Percentiles rank a stretch among this genome's conserved stretches.
These are phyloP conservation scores for Salisapilia sapeloensis DNA, from an alignment of 352 stramenopile genomes.

Conservation along the genomic window DNA sequence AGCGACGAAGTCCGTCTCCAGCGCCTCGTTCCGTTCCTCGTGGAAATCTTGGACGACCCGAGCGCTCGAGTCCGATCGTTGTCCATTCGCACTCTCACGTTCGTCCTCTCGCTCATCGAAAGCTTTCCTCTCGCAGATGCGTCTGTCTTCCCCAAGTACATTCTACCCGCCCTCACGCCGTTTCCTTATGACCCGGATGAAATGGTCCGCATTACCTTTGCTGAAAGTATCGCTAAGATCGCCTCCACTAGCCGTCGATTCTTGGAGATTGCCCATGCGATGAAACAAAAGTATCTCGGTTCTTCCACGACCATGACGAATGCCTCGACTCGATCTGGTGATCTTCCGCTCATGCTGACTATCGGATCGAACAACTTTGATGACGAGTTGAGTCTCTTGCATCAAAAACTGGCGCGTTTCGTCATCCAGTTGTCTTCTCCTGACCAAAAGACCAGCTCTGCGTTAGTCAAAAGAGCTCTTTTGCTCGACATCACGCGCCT, in stretches of 20 bases:
- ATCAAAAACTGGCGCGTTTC: slow-evolving; percentile 89
- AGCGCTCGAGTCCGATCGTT: slow-evolving; percentile 81
- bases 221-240: slow-evolving; percentile 83
- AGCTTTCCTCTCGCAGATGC: slow-evolving; percentile 89
- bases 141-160: slow-evolving; percentile 94
- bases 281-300: slow-evolving; percentile 56
- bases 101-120: slow-evolving; percentile 81
- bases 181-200: slow-evolving; percentile 85
- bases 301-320: slow-evolving; percentile 16
- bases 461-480: slow-evolving; percentile 88
- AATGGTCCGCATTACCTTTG: slow-evolving; percentile 91
- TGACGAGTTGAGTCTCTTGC: slow-evolving; percentile 81
- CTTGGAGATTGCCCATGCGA: slow-evolving; percentile 83
- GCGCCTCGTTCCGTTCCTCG: slow-evolving; percentile 85
- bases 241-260: slow-evolving; percentile 88
- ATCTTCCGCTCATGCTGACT: slow-evolving; percentile 11
- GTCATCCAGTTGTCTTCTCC: slow-evolving; percentile 87
- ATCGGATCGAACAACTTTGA: slow-evolving; percentile 83
- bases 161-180: slow-evolving; percentile 84
- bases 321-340: slow-evolving; percentile 3
- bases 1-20: slow-evolving; percentile 91
- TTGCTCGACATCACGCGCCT: slow-evolving; percentile 89
- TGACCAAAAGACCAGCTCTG: slow-evolving; percentile 81
- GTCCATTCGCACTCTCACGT: slow-evolving; percentile 81
- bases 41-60: slow-evolving; percentile 87